Evolutionary conservation across 2,329 filamentous ascomycete species (phyloP).

Genomic region (Geosmithia morbida): DNA sequence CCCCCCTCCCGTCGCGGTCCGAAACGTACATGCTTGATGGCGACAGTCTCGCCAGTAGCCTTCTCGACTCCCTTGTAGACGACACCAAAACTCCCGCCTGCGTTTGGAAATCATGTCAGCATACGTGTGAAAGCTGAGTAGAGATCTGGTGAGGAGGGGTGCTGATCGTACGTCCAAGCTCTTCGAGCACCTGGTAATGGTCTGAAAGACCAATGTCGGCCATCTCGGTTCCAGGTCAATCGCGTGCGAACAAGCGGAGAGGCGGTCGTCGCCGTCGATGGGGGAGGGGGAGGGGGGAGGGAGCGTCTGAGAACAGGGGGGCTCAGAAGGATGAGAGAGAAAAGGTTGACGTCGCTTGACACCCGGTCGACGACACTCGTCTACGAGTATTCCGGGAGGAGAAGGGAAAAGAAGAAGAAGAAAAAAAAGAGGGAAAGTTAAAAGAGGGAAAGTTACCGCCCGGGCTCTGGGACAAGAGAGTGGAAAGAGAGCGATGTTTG

Average conservation of each 20-base stretch:
- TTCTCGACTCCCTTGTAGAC: constrained; percentile 96
- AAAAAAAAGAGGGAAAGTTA: not conserved
- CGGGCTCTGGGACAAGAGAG: not conserved
- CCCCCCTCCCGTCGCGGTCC: not conserved
- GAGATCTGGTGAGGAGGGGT: not conserved
- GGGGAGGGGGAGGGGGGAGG: too few relatives aligned
- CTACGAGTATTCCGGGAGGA: too few relatives aligned
- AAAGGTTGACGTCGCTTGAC: too few relatives aligned
- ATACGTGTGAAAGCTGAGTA: not conserved
- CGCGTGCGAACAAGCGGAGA: not conserved
- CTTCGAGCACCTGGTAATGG: constrained; percentile 89
- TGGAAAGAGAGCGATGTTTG: not conserved
- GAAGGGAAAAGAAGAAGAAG: not conserved
- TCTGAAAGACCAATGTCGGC: constrained; percentile 57
- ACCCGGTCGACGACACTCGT: too few relatives aligned
- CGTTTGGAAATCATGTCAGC: constrained; percentile 5
- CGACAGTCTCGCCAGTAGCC: constrained; percentile 80
- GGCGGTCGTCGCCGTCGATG: not conserved
- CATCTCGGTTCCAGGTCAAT: constrained; percentile 25
- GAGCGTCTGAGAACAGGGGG: too few relatives aligned
- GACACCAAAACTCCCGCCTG: constrained; percentile 88
- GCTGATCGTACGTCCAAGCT: constrained; percentile 68
- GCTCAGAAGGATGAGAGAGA: too few relatives aligned
- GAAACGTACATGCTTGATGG: constrained; percentile 78
- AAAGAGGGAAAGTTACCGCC: constrained; percentile 1